These are phyloP conservation scores for Digitaria exilis DNA, from an alignment of 202 grass and related monocot species.

Conservation along the genomic window DNA sequence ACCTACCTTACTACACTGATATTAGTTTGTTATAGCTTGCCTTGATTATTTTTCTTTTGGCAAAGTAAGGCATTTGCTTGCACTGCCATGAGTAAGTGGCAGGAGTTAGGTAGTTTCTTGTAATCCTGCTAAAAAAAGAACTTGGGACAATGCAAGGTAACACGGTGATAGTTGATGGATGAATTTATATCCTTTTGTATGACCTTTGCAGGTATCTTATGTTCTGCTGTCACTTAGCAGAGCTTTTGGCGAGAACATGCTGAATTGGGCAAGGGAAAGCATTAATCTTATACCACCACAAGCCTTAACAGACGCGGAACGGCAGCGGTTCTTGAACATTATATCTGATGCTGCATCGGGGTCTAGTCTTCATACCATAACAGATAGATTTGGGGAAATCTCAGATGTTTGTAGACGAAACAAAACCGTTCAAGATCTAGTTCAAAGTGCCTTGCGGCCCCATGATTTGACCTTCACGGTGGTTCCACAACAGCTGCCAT, in stretches of 20 bases:
- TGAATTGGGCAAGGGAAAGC: constrained; percentile 76
- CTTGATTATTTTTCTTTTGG: background rate
- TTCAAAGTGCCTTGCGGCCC: constrained; percentile 87
- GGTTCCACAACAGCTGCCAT: constrained; percentile 23
- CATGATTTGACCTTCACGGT: constrained; percentile 66
- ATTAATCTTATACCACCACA: constrained; percentile 76
- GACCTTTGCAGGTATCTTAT: constrained; percentile 70
- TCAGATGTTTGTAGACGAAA: constrained; percentile 94
- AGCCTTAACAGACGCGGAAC: constrained; percentile 83
- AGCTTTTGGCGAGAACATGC: constrained; percentile 70
- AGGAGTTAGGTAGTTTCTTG: background rate
- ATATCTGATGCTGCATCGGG: constrained; percentile 80
- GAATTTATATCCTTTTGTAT: constrained; percentile 18
- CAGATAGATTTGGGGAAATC: constrained; percentile 70
- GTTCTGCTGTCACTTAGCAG: constrained; percentile 81
- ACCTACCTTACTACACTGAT: background rate
- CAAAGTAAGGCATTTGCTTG: background rate
- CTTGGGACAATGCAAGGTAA: background rate
- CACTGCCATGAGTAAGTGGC: background rate
- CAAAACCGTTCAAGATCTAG: constrained; percentile 81
- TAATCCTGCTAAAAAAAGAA: background rate
- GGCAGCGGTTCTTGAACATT: constrained; percentile 67
- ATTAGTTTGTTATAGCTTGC: background rate
- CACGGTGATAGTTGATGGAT: background rate
- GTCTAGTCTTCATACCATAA: constrained; percentile 55